phyloP scores from a whole-genome alignment of 257 asterid genomes.

The Solanum pennellii region DNA sequence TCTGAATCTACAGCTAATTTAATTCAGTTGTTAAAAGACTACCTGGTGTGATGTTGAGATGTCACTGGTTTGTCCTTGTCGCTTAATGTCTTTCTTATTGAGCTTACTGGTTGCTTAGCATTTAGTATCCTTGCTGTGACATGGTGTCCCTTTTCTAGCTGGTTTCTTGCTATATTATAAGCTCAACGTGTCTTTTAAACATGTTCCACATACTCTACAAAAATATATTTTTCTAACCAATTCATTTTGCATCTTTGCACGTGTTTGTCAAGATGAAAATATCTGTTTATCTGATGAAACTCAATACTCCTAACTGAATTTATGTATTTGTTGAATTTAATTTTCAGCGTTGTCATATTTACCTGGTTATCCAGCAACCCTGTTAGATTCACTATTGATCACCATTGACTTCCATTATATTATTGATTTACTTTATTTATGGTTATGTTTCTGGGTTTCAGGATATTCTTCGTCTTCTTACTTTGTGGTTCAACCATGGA shows the following conservation, averaged over 20 bases:
- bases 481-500: slow-evolving; percentile 99
- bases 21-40: neutral
- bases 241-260: neutral
- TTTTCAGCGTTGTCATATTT: neutral
- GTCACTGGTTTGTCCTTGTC: neutral
- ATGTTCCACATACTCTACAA: neutral
- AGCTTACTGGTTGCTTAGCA: neutral
- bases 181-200: neutral
- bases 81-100: neutral
- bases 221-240: neutral
- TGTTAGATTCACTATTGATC: neutral
- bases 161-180: slow-evolving; percentile 1
- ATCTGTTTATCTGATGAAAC: neutral
- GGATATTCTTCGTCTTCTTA: slow-evolving; percentile 98
- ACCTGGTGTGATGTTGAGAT: neutral
- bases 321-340: neutral
- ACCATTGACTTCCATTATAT: neutral
- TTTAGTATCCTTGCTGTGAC: neutral
- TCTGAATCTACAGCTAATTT: neutral
- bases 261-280: neutral
- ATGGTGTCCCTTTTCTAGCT: neutral
- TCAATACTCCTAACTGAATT: neutral
- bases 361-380: neutral
- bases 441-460: slow-evolving; percentile 17
- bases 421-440: neutral